Conservation (phyloP, 1,139 yeast genomes). For the Hyphopichia burtonii region DNA sequence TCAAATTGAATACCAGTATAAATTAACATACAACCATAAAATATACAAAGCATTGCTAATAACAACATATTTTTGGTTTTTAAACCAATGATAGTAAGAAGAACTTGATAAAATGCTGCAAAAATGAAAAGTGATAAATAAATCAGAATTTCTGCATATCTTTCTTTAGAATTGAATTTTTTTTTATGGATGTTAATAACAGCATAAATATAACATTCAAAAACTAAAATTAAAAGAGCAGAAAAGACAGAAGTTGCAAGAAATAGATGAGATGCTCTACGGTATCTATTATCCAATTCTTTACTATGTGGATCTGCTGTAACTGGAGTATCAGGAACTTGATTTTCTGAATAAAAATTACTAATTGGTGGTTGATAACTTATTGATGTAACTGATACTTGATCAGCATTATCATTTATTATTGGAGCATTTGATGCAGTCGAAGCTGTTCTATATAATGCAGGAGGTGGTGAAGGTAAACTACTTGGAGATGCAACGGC, state of each 20-base stretch:
- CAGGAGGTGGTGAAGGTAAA: slow-evolving; percentile 1
- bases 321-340: background rate
- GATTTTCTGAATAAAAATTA: background rate
- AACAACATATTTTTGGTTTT: slow-evolving; percentile 41
- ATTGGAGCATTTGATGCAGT: slow-evolving; percentile 1
- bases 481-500: background rate
- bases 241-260: slow-evolving; percentile 27
- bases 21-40: slow-evolving; percentile 48
- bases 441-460: background rate
- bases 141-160: slow-evolving; percentile 23
- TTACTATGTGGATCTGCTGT: background rate
- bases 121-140: slow-evolving; percentile 25
- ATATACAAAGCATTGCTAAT: slow-evolving; percentile 41
- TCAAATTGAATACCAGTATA: slow-evolving; percentile 52
- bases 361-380: background rate
- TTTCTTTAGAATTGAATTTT: slow-evolving; percentile 14
- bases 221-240: slow-evolving; percentile 26
- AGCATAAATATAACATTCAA: slow-evolving; percentile 36
- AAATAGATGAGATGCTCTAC: slow-evolving; percentile 18
- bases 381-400: background rate
- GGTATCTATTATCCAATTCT: slow-evolving; percentile 8
- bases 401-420: background rate
- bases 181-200: slow-evolving; percentile 31
- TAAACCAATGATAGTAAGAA: slow-evolving; percentile 43
- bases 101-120: slow-evolving; percentile 24